phyloP scores from a whole-genome alignment of 2,329 filamentous ascomycete species.

The Triangularia verruculosa region DNA sequence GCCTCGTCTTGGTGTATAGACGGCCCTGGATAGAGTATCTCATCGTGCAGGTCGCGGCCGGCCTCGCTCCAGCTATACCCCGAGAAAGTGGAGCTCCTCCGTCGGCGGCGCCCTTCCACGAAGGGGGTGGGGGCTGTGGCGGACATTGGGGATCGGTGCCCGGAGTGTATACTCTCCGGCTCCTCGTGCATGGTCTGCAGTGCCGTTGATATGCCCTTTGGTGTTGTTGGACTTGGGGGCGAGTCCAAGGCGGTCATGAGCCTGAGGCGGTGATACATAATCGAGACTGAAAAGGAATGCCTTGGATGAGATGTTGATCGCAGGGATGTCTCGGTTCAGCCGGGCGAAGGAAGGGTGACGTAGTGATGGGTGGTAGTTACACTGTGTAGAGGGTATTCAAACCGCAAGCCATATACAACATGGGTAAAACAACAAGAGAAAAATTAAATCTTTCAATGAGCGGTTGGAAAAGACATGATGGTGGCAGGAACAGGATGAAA shows the following conservation, averaged over 20 bases:
- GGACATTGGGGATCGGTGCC: not conserved
- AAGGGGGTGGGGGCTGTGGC: not conserved
- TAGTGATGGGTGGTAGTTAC: not conserved
- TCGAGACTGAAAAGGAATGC: not conserved
- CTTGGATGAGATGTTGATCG: not conserved
- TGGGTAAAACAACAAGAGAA: not conserved
- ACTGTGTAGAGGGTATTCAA: not conserved
- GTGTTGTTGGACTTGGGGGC: not conserved
- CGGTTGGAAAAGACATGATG: not conserved
- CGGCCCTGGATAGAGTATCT: slow-evolving; percentile 58
- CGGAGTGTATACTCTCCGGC: not conserved
- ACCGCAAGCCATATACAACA: not conserved
- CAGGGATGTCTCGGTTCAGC: not conserved
- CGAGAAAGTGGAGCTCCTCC: slow-evolving; percentile 75
- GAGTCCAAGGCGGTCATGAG: not conserved
- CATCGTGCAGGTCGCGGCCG: slow-evolving; percentile 61
- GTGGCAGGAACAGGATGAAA: not conserved
- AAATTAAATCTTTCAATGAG: not conserved
- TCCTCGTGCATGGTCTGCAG: not conserved
- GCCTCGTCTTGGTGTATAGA: slow-evolving; percentile 45
- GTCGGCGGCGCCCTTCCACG: slow-evolving; percentile 38
- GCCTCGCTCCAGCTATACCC: slow-evolving; percentile 70
- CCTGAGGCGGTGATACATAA: not conserved
- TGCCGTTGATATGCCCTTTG: not conserved
- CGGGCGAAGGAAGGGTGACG: not conserved